These are phyloP conservation scores for Lipomyces kockii DNA, from an alignment of 805 yeast genomes.

Conservation along the genomic window DNA sequence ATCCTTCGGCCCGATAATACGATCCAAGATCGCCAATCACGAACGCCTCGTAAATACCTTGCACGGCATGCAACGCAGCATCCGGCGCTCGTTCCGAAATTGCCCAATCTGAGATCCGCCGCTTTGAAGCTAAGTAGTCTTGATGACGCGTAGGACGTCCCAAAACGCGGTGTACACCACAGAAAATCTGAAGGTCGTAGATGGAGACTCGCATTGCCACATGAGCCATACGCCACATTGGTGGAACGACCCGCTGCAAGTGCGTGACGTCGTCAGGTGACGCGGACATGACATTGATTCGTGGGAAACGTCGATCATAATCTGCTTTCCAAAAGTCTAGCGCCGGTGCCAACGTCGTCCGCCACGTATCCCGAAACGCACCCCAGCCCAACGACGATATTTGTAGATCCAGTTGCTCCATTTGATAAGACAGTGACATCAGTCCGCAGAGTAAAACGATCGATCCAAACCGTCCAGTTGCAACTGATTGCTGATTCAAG, in stretches of 20 bases:
- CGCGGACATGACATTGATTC: not conserved
- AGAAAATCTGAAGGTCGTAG: slow-evolving; percentile 75
- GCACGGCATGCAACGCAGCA: slow-evolving; percentile 58
- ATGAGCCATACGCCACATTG: slow-evolving; percentile 36
- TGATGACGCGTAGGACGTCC: slow-evolving; percentile 61
- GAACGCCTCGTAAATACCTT: slow-evolving; percentile 36
- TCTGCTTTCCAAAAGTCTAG: slow-evolving; percentile 66
- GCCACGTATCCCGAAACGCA: slow-evolving; percentile 60
- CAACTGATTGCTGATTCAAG: slow-evolving; percentile 56
- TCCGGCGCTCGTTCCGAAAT: slow-evolving; percentile 52
- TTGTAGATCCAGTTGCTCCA: slow-evolving; percentile 74
- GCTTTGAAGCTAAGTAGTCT: slow-evolving; percentile 56
- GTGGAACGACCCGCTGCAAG: slow-evolving; percentile 27
- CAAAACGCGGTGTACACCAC: slow-evolving; percentile 84
- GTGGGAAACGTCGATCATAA: slow-evolving; percentile 37
- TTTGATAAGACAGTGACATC: slow-evolving; percentile 67
- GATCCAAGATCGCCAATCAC: slow-evolving; percentile 33
- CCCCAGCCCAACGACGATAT: slow-evolving; percentile 54
- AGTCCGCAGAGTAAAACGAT: slow-evolving; percentile 70
- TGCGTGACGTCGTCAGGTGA: slow-evolving; percentile 4
- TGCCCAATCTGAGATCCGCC: slow-evolving; percentile 60
- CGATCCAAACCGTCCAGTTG: slow-evolving; percentile 64
- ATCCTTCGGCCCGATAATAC: slow-evolving; percentile 29
- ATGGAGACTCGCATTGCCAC: slow-evolving; percentile 62
- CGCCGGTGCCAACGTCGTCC: slow-evolving; percentile 69